phyloP scores from a whole-genome alignment of 2,329 filamentous ascomycete genomes.

The Fusarium burgessii region DNA sequence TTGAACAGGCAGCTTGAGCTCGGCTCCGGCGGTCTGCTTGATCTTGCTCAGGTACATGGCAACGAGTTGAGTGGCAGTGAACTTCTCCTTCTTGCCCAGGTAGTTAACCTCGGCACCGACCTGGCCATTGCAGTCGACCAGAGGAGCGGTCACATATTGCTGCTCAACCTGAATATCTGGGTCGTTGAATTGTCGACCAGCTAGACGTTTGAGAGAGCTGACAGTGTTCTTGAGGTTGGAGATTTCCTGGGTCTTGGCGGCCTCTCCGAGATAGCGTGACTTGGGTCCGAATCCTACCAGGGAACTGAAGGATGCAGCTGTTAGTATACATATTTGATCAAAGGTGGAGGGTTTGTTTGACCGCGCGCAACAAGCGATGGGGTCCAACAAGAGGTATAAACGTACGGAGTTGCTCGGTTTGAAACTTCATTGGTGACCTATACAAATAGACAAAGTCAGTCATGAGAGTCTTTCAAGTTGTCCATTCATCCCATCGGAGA shows the following conservation, averaged over 20 bases:
- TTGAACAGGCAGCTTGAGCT: conserved; percentile 90
- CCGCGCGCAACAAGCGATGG: conserved; percentile 15
- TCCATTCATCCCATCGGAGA: conserved; percentile 15
- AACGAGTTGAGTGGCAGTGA: conserved; percentile 92
- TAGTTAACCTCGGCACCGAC: conserved; percentile 95
- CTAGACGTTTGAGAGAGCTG: conserved; percentile 89
- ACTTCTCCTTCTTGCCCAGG: conserved; percentile 93
- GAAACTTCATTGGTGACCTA: conserved; percentile 99
- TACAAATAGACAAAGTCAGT: conserved; percentile 35
- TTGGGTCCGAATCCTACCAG: conserved; percentile 96
- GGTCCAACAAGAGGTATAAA: conserved; percentile 47
- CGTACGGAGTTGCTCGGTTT: conserved; percentile 97
- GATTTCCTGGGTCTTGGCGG: conserved; percentile 98
- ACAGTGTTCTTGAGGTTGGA: conserved; percentile 99
- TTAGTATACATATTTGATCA: conserved; percentile 43
- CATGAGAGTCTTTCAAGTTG: background rate
- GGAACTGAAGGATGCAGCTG: conserved; percentile 67
- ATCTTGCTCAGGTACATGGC: conserved; percentile 98
- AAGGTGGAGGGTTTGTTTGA: conserved; percentile 24
- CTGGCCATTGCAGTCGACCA: conserved; percentile 92
- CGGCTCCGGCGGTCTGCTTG: conserved; percentile 85
- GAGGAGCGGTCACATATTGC: conserved; percentile 85
- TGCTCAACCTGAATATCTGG: conserved; percentile 95
- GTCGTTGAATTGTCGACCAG: conserved; percentile 86
- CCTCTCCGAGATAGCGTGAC: conserved; percentile 91